Evolutionary conservation across 352 stramenopile species (phyloP), one percentile per base, ranked within the genome.

Genomic region (Phytophthora fragariaefolia): DNA sequence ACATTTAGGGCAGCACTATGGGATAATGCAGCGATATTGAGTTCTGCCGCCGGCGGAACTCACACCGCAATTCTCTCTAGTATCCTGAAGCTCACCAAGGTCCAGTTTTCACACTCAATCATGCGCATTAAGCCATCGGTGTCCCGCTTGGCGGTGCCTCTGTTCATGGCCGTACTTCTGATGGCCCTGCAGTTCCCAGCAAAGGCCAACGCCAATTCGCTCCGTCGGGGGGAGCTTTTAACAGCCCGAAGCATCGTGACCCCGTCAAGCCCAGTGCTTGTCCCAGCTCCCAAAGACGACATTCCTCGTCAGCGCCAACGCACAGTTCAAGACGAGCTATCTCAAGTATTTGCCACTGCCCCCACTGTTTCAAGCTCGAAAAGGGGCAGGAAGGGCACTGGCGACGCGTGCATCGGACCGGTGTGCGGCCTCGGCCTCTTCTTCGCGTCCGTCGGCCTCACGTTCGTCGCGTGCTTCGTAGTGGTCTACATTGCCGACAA

Each of bases 401-500:
- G 69, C 7, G 69, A 76, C 45, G 57, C 69, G 17, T 83, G 76
- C 26, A 76, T 83, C 36, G 73, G 66, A 20, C 56, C 70, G 0
- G 32, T 83, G 8, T 83, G 73, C 34, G 70, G 76, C 3, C 58
- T 83, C 12, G 63, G 64, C 6, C 66, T 83, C 56, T 81, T 81
- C 60, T 82, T 83, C 59, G 59, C 73, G 12, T 76, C 74, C 0
- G 54, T 80, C 26, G 58, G 47, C 18, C 38, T 83, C 51, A 83
- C 73, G 0, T 77, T 83, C 43, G 32, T 50, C 18, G 60, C 74
- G 12, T 83, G 76, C 50, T 59, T 73, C 42, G 45, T 76, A 2
- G 73, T 83, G 4, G 56, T 83, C 10, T 83, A 77, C 56, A 34
- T 83, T 6, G 57, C 77, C 23, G 76, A 83, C 38, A 70, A 69